Percentiles rank a stretch among this genome's conserved stretches.
These are phyloP conservation scores for Simmondsia chinensis DNA, from an alignment of 148 eudicot species.

Conservation along the genomic window DNA sequence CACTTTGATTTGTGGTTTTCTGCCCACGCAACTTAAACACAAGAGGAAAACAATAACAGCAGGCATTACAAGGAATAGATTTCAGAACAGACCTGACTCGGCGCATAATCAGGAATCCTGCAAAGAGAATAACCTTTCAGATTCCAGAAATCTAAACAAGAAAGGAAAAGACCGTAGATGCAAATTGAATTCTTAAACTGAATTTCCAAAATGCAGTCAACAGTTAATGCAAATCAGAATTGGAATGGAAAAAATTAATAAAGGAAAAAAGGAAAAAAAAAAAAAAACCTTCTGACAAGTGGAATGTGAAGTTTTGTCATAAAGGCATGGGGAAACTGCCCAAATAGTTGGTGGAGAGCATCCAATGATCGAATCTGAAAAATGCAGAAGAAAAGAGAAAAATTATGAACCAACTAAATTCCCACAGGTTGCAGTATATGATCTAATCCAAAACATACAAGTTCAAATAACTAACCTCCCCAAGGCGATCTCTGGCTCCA, in stretches of 20 bases:
- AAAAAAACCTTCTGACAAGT: constrained; percentile 47
- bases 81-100: constrained; percentile 47
- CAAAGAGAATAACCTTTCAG: constrained; percentile 15
- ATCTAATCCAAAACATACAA: background rate
- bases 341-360: constrained; percentile 86
- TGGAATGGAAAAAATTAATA: background rate
- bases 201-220: background rate
- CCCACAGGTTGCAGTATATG: no score
- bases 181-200: background rate
- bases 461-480: constrained; percentile 58
- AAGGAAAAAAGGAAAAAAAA: background rate
- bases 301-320: constrained; percentile 65
- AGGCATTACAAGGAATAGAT: background rate
- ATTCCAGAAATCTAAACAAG: background rate
- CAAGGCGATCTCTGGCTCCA: constrained; percentile 97
- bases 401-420: background rate
- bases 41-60: no score
- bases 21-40: no score
- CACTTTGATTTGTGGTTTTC: no score
- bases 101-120: constrained; percentile 42
- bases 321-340: constrained; percentile 82
- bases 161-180: background rate
- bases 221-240: background rate
- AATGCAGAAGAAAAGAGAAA: background rate
- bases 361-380: constrained; percentile 87